A percentile compares a stretch with the other conserved stretches of the same genome.
phyloP scores from a whole-genome alignment of 1,139 yeast species.

The Diutina sp. region DNA sequence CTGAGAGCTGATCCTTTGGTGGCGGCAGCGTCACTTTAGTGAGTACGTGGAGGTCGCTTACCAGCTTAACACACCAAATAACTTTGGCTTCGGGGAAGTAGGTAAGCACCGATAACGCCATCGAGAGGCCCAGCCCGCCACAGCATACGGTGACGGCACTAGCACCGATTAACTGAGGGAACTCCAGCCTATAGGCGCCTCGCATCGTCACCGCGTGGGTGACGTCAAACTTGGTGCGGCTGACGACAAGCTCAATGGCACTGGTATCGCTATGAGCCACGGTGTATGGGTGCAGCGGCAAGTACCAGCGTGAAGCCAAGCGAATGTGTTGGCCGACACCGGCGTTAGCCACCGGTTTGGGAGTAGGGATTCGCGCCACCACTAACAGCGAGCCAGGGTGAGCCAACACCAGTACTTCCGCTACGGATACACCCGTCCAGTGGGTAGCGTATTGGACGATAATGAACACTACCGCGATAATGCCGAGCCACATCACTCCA shows the following conservation, averaged over 20 bases:
- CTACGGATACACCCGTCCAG: neutral
- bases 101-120: neutral
- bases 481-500: neutral
- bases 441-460: neutral
- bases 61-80: neutral
- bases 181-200: neutral
- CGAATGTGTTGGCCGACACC: slow-evolving; percentile 17
- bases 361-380: neutral
- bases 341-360: slow-evolving; percentile 17
- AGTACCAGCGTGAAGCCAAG: slow-evolving; percentile 12
- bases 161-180: neutral
- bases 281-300: slow-evolving; percentile 31
- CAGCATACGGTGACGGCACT: neutral
- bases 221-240: slow-evolving; percentile 1
- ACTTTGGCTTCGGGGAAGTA: neutral
- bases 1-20: neutral
- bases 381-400: neutral
- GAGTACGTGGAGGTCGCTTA: neutral
- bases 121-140: neutral
- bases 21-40: neutral
- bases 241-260: slow-evolving; percentile 14
- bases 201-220: neutral
- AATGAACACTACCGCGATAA: neutral
- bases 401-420: neutral
- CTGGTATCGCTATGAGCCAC: slow-evolving; percentile 8